Base-by-base conservation (phyloP, 345 rosid species). In the Hypericum androsaemum region DNA sequence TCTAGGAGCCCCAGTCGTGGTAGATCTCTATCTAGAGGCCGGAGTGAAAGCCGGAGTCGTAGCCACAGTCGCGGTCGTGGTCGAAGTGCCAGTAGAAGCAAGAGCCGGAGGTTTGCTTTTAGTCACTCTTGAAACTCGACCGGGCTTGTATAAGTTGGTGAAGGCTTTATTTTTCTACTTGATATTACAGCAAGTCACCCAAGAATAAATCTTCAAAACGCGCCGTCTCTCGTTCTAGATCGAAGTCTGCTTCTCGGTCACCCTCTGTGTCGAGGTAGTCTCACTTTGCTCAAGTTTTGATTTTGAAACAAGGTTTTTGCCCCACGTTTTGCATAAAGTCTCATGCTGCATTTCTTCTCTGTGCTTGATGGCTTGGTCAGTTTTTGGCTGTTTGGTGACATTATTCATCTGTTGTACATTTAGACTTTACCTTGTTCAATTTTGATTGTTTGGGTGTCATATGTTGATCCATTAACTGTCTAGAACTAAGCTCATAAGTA, bases 171-270 rank as follows among this genome's bases (percentile, higher is more conserved):
- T 22, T n/a, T 22, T 22, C 32, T 22, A 22, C 32, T 22, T 48
- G 52, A n/a, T 56, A 12, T 50, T 71, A 71, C 80, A 84, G 88
- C 80, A 81, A 77, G 72, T 84, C 94, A 60, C 88, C 92, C 16
- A 83, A 72, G 63, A 72, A 68, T 51, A 88, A 83, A 57, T 63
- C 85, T 51, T 68, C 75, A 0, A 82, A 71, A 13, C 77, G 72
- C 35, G 82, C 94, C 10, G 88, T 94, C 61, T 79, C 71, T 50
- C 77, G 66, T 76, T 80, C 89, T 39, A 74, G 66, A 49, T 84
- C 94, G 0, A 74, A 68, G 62, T 83, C 95, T 62, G 74, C 70
- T 58, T 74, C 79, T 65, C 82, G 52, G 38, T 79, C 90, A 47
- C 86, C 60, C 35, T 84, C 95, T 54, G 79, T 68, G 47, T 82